Percentiles rank a stretch among this genome's conserved stretches.
phyloP scores from a whole-genome alignment of 116 monocot genomes.

The Cymodocea nodosa region DNA sequence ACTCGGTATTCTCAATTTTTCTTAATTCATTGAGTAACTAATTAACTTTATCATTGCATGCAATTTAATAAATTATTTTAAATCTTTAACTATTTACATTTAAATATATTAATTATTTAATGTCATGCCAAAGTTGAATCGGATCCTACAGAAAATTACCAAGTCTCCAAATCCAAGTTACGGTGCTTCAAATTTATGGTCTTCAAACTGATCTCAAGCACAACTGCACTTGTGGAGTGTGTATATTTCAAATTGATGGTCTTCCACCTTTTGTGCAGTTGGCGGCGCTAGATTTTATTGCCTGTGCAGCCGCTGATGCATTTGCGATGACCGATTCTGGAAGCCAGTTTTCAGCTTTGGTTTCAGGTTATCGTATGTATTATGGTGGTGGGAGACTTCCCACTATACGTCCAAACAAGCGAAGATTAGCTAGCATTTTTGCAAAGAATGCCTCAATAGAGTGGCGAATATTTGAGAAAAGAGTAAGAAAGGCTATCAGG shows the following conservation, averaged over 20 bases:
- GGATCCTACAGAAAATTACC: no score
- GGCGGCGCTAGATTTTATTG: slow-evolving; percentile 93
- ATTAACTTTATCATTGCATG: no score
- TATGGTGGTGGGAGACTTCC: slow-evolving; percentile 62
- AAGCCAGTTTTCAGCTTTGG: slow-evolving; percentile 92
- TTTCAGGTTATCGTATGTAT: slow-evolving; percentile 83
- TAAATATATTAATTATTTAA: no score
- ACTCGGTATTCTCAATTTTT: no score
- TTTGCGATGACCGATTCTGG: slow-evolving; percentile 98
- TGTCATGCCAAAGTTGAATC: no score
- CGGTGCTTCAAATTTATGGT: no score
- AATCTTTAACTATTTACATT: no score
- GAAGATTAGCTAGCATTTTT: slow-evolving; percentile 62
- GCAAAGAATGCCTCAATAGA: slow-evolving; percentile 68
- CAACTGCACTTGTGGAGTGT: neutral
- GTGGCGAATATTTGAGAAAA: slow-evolving; percentile 71
- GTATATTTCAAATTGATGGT: neutral
- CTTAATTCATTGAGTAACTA: no score
- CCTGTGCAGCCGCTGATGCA: slow-evolving; percentile 72
- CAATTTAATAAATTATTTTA: no score
- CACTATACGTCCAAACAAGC: slow-evolving; percentile 85
- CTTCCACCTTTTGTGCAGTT: slow-evolving; percentile 31
- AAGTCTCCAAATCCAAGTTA: no score
- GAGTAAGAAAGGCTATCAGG: slow-evolving; percentile 58
- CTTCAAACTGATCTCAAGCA: no score